Evolutionary conservation across 768 basidiomycete species (phyloP).

Genomic region (Neoboletus subvelutipes): DNA sequence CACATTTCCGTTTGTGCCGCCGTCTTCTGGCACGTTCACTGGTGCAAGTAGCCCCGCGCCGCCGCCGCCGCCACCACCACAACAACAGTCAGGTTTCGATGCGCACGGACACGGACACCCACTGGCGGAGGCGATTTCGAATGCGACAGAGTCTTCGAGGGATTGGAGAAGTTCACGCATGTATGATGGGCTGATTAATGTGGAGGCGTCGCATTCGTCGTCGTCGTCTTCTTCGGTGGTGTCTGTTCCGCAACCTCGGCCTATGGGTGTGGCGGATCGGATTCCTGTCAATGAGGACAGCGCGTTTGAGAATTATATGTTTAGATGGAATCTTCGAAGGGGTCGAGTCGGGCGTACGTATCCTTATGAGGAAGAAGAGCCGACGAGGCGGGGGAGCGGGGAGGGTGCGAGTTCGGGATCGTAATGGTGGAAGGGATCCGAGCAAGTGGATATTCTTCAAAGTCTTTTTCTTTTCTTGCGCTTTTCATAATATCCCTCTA

Average conservation of each 20-base stretch:
- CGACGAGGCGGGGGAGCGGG: slow-evolving; percentile 3
- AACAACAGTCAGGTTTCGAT: slow-evolving; percentile 6
- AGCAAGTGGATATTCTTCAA: neutral
- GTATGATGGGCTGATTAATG: slow-evolving; percentile 11
- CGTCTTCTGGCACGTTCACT: slow-evolving; percentile 7
- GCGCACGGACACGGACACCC: neutral
- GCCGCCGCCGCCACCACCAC: neutral
- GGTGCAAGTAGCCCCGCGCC: neutral
- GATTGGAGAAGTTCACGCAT: slow-evolving; percentile 15
- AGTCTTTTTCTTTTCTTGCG: neutral
- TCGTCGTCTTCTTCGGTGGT: slow-evolving; percentile 16
- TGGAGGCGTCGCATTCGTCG: slow-evolving; percentile 19
- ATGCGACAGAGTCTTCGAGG: slow-evolving; percentile 9
- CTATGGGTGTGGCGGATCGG: slow-evolving; percentile 17
- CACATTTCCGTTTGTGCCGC: slow-evolving; percentile 9
- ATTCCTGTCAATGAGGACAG: slow-evolving; percentile 23
- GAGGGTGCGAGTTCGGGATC: slow-evolving; percentile 10
- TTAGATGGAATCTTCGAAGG: slow-evolving; percentile 12
- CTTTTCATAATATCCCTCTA: slow-evolving; percentile 1
- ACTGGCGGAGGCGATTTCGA: slow-evolving; percentile 6
- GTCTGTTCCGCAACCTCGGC: slow-evolving; percentile 8
- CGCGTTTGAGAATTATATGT: slow-evolving; percentile 15
- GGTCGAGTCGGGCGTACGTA: neutral
- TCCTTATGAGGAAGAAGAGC: slow-evolving; percentile 8
- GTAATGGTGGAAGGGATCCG: neutral